Percentiles rank a stretch among this genome's conserved stretches.
Evolutionary conservation across 163 green algal genomes (phyloP).

Genomic region (Volvox carteri): DNA sequence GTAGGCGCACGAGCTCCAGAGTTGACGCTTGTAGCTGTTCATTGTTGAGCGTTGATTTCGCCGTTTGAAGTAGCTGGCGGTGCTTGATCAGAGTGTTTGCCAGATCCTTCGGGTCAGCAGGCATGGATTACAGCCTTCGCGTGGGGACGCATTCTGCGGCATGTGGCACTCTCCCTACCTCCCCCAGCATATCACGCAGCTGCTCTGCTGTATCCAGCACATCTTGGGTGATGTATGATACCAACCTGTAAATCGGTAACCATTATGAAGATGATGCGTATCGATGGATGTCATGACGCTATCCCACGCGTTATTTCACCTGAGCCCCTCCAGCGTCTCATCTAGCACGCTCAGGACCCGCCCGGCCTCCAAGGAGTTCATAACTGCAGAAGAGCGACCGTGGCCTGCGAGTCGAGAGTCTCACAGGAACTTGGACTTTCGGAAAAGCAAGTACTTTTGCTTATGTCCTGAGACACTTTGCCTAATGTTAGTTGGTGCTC

Average conservation of each 20-base stretch:
- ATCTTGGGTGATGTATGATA: constrained; percentile 64
- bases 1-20: constrained; percentile 57
- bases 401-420: too few species aligned
- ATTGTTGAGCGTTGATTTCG: constrained; percentile 44
- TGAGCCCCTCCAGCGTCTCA: constrained; percentile 41
- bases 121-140: neutral
- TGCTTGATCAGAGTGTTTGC: constrained; percentile 52
- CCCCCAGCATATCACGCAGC: constrained; percentile 62
- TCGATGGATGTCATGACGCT: neutral
- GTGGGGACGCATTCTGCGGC: neutral
- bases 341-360: constrained; percentile 40
- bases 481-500: too few species aligned
- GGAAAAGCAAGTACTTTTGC: too few species aligned
- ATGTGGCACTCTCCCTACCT: constrained; percentile 54
- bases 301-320: neutral
- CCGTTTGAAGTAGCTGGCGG: constrained; percentile 12
- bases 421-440: constrained; percentile 4
- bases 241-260: constrained; percentile 41
- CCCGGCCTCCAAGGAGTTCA: constrained; percentile 48
- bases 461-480: too few species aligned
- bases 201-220: constrained; percentile 66
- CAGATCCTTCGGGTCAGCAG: constrained; percentile 30
- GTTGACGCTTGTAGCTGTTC: constrained; percentile 46
- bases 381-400: too few species aligned
- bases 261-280: neutral